phyloP scores from a whole-genome alignment of 306 rosid genomes.

The Pyrus pyrifolia region DNA sequence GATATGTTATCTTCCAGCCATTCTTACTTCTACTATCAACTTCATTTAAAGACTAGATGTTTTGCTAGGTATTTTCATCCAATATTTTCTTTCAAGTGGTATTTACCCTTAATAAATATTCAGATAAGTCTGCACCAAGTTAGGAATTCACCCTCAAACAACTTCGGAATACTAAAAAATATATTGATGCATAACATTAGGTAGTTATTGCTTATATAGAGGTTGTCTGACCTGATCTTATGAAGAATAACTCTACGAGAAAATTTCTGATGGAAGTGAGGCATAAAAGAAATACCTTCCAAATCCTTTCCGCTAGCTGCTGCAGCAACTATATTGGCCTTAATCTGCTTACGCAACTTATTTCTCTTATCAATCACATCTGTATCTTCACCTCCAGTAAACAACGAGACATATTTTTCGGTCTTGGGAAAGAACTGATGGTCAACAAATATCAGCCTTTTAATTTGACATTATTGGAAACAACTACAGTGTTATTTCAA shows the following conservation, averaged over 20 bases:
- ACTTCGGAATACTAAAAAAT: neutral
- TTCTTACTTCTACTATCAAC: neutral
- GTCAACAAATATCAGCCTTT: conserved; percentile 15
- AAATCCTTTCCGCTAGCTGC: conserved; percentile 93
- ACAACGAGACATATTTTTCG: conserved; percentile 82
- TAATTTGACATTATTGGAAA: conserved; percentile 5
- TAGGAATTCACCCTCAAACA: neutral
- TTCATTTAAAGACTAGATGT: neutral
- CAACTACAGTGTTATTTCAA: neutral
- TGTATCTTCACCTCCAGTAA: conserved; percentile 62
- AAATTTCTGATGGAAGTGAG: neutral
- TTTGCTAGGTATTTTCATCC: neutral
- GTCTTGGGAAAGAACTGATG: conserved; percentile 95
- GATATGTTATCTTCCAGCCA: neutral
- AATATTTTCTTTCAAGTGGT: neutral
- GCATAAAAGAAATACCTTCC: conserved; percentile 50
- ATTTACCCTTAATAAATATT: neutral
- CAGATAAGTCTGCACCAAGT: neutral
- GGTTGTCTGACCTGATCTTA: neutral
- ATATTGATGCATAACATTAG: neutral
- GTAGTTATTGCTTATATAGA: neutral
- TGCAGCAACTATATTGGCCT: conserved; percentile 69
- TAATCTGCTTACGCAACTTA: conserved; percentile 75
- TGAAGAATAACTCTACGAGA: neutral
- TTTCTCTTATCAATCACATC: conserved; percentile 63